Evolutionary conservation across 352 stramenopile species (phyloP), one percentile per base, ranked within the genome.

Genomic region (Globisporangium spinosum): DNA sequence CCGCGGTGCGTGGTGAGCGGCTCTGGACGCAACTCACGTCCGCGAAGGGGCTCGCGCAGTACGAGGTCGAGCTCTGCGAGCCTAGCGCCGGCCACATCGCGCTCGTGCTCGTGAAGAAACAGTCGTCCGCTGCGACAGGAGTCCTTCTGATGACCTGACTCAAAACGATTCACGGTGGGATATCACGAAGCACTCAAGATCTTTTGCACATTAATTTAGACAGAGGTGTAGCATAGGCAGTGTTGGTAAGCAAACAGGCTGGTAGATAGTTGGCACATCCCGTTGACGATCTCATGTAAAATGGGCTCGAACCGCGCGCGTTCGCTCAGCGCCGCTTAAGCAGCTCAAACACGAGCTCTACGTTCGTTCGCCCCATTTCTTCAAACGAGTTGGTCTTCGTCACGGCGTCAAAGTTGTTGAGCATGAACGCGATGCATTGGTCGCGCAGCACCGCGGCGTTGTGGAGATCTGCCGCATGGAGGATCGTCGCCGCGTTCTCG

Each of bases 281-380:
- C 10, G 35, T 10, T 40, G 35, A 15, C 35, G 35, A 40, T 45
- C 13, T 17, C 38, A 45, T 17, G 38, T 45, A 7, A 47, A 47
- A 47, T 20, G 40, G 6, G 22, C 27, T 43, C 8, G 9, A 38
- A 8, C 13, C 15, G 9, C 15, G 27, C 9, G 27, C 6, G 6
- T 34, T 51, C 20, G 27, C 40, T 82, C 59, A 95, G 61, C 87
- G 87, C 34, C 85, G 87, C 74, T 95, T 95, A 58, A 99, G 79
- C 29, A 99, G 90, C 76, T 99, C 96, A 77, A 99, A 99, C 20
- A 99, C 95, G 27, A 99, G 83, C 61, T 99, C 97, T 65, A 99
- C 97, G 77, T 99, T 99, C 64, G 83, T 98, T 63, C 97, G 79
- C 23, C 96, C 97, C 97, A 99, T 99, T 73, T 99, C 96, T 83